These are phyloP conservation scores for Prunus mira DNA, from an alignment of 306 rosid species.

Conservation along the genomic window DNA sequence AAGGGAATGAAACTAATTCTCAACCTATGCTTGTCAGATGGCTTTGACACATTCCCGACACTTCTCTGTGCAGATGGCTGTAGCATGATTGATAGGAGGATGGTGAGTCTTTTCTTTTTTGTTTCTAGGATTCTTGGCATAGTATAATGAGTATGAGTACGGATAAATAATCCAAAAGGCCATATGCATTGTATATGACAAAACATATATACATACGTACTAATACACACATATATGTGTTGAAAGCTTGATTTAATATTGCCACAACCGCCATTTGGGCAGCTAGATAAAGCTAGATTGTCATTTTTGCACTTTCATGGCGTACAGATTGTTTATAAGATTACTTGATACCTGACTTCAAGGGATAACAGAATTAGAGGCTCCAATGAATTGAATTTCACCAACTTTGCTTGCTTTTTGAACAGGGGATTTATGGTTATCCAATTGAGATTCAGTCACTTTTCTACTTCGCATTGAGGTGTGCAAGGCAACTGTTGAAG, in stretches of 20 bases:
- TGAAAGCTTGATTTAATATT: no score
- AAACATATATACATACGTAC: no score
- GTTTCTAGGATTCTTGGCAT: not conserved
- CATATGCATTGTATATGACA: not conserved
- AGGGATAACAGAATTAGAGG: no score
- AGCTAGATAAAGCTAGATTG: no score
- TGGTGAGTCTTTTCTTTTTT: slow-evolving; percentile 15
- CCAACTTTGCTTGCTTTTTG: not conserved
- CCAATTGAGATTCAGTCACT: slow-evolving; percentile 24
- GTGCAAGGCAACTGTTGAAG: slow-evolving; percentile 21
- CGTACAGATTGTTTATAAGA: not conserved
- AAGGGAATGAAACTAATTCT: slow-evolving; percentile 24
- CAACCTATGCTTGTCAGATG: slow-evolving; percentile 28
- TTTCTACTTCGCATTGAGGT: slow-evolving; percentile 17
- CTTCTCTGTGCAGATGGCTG: slow-evolving; percentile 36
- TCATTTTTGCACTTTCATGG: no score
- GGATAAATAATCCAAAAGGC: not conserved
- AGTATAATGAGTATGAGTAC: no score
- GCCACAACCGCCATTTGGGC: no score
- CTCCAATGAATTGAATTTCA: not conserved
- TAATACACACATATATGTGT: no score
- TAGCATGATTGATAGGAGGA: slow-evolving; percentile 33
- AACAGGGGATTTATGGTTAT: slow-evolving; percentile 24
- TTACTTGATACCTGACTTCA: not conserved
- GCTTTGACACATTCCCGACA: slow-evolving; percentile 34